Conservation (phyloP, 768 basidiomycete genomes). For the Lactifluus pinguis region DNA sequence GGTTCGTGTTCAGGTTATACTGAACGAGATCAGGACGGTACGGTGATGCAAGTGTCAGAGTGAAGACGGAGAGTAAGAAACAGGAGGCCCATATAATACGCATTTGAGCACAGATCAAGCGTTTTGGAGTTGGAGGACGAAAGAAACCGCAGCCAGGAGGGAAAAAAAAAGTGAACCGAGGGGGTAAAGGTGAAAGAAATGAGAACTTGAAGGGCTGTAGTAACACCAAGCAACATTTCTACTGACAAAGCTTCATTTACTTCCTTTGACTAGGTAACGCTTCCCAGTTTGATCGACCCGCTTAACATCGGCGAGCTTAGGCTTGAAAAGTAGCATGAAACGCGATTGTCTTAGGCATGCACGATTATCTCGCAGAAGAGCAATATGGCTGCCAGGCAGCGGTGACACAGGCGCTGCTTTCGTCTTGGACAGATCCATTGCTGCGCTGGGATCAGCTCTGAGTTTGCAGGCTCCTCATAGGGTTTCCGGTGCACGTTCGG, state of each 20-base stretch:
- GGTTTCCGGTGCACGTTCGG: slow-evolving; percentile 85
- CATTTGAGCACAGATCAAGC: not conserved
- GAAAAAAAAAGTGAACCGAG: not conserved
- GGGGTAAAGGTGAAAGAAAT: not conserved
- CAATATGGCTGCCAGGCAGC: not conserved
- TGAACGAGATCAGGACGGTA: slow-evolving; percentile 55
- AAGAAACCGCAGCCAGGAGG: not conserved
- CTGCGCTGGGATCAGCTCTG: slow-evolving; percentile 29
- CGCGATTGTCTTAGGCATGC: not conserved
- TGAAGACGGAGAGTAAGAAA: slow-evolving; percentile 31
- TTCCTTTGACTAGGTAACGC: not conserved
- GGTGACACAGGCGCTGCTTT: slow-evolving; percentile 17
- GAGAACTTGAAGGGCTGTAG: not conserved
- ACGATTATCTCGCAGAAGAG: not conserved
- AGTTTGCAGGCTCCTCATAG: slow-evolving; percentile 68
- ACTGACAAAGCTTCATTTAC: not conserved
- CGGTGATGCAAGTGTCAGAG: slow-evolving; percentile 45
- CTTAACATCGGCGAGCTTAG: no score
- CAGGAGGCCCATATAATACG: slow-evolving; percentile 33
- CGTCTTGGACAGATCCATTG: not conserved
- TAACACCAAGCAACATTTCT: not conserved
- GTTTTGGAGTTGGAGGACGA: not conserved
- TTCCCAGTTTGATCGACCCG: not conserved
- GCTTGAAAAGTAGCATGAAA: not conserved
- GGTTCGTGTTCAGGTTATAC: slow-evolving; percentile 76